Evolutionary conservation across 1,284 basidiomycete species (phyloP).

Genomic region (Leccinum fallax): DNA sequence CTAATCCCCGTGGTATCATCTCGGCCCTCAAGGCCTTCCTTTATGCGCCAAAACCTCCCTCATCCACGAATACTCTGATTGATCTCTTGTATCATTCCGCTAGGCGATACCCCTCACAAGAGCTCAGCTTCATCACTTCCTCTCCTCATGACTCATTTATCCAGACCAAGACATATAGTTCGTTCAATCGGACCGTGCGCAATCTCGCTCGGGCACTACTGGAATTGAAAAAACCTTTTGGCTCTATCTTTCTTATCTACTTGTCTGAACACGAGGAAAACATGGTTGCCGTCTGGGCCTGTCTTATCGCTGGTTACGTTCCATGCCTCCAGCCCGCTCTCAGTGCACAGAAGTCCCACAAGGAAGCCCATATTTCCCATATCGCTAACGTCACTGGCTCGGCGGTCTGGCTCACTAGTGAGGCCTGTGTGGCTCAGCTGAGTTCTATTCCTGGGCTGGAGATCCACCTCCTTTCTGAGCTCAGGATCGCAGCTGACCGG

Average conservation of each 20-base stretch:
- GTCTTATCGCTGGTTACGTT: slow-evolving; percentile 29
- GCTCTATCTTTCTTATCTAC: slow-evolving; percentile 28
- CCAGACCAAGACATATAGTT: slow-evolving; percentile 25
- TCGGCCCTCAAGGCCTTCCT: not conserved
- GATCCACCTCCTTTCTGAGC: slow-evolving; percentile 28
- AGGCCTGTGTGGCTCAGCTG: slow-evolving; percentile 28
- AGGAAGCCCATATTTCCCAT: slow-evolving; percentile 28
- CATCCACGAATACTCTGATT: slow-evolving; percentile 15
- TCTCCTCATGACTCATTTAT: slow-evolving; percentile 31
- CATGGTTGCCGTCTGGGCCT: slow-evolving; percentile 33
- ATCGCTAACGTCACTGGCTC: slow-evolving; percentile 25
- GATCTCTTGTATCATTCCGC: slow-evolving; percentile 24
- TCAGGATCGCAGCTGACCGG: slow-evolving; percentile 16
- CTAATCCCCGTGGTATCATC: not conserved
- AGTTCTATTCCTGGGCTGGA: slow-evolving; percentile 25
- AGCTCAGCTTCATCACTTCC: slow-evolving; percentile 31
- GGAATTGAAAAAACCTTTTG: slow-evolving; percentile 25
- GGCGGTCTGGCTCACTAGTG: slow-evolving; percentile 25
- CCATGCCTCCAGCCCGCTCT: slow-evolving; percentile 32
- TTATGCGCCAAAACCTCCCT: not conserved
- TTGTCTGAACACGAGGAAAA: slow-evolving; percentile 34
- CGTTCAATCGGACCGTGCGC: slow-evolving; percentile 25
- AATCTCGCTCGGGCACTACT: slow-evolving; percentile 24
- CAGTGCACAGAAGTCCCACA: slow-evolving; percentile 30
- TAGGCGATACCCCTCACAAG: slow-evolving; percentile 21